Evolutionary conservation across 805 yeast species (phyloP).

Genomic region (Wickerhamomyces queroliae): DNA sequence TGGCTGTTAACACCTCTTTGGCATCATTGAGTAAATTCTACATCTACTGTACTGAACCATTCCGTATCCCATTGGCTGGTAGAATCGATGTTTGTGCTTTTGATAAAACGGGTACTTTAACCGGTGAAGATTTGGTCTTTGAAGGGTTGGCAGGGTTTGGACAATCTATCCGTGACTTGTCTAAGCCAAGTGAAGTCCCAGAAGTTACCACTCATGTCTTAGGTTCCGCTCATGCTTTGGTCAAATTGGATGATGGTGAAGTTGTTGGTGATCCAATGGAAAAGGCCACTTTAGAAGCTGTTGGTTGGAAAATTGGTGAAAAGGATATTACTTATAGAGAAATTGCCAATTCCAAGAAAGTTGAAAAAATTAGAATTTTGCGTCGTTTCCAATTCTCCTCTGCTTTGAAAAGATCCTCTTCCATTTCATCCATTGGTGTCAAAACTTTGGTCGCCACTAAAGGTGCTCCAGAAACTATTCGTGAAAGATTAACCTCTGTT

Average conservation of each 20-base stretch:
- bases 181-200: constrained; percentile 59
- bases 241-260: constrained; percentile 91
- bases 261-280: constrained; percentile 99
- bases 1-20: constrained; percentile 94
- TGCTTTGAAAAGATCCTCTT: constrained; percentile 90
- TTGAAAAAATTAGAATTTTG: constrained; percentile 58
- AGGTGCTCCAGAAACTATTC: constrained; percentile 98
- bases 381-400: constrained; percentile 98
- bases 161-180: constrained; percentile 46
- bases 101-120: constrained; percentile 96
- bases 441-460: constrained; percentile 77
- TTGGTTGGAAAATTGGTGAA: constrained; percentile 76
- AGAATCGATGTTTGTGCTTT: constrained; percentile 97
- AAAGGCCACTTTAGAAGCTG: constrained; percentile 85
- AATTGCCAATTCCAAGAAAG: constrained; percentile 19
- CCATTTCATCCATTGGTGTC: constrained; percentile 58
- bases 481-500: constrained; percentile 60
- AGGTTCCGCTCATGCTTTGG: constrained; percentile 96
- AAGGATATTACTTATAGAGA: constrained; percentile 64
- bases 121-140: constrained; percentile 93
- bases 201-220: constrained; percentile 61
- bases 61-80: constrained; percentile 96
- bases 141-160: constrained; percentile 91
- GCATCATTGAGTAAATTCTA: constrained; percentile 82
- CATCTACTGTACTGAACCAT: constrained; percentile 96